Evolutionary conservation across 148 eudicot genomes (phyloP).

Genomic region (Beta vulgaris): DNA sequence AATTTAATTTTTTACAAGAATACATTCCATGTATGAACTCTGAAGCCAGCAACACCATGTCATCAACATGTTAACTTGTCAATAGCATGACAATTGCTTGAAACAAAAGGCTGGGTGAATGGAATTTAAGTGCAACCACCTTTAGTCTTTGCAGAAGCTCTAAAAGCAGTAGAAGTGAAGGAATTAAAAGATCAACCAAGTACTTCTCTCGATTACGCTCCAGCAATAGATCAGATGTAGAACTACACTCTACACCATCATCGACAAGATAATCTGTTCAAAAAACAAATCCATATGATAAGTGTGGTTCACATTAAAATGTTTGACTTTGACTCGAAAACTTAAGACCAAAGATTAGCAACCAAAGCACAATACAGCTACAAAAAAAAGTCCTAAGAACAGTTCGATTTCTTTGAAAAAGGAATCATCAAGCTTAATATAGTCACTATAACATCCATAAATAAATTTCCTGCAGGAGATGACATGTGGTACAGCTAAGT

Average conservation of each 20-base stretch:
- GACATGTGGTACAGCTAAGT: not conserved
- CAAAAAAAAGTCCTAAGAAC: not conserved
- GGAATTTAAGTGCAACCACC: constrained; percentile 41
- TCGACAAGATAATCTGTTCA: constrained; percentile 95
- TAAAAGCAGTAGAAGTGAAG: constrained; percentile 63
- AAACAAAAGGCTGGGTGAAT: not conserved
- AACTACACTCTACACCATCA: constrained; percentile 89
- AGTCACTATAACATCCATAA: not conserved
- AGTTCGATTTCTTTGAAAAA: not conserved
- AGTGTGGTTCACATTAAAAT: too few relatives aligned
- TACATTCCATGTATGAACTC: not conserved
- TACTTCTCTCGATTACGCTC: constrained; percentile 95
- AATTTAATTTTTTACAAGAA: not conserved
- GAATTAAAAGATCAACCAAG: constrained; percentile 78
- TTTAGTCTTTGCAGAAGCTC: constrained; percentile 74
- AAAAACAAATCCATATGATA: constrained; percentile 6
- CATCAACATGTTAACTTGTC: too few relatives aligned
- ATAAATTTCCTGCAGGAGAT: not conserved
- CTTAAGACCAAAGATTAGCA: not conserved
- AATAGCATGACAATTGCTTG: not conserved
- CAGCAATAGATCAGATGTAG: constrained; percentile 85
- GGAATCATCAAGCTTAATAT: not conserved
- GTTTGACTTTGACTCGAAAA: not conserved
- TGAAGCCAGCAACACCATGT: not conserved
- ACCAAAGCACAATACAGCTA: not conserved